Conservation (phyloP, 1,284 basidiomycete genomes). For the Fereydounia khargensis region DNA sequence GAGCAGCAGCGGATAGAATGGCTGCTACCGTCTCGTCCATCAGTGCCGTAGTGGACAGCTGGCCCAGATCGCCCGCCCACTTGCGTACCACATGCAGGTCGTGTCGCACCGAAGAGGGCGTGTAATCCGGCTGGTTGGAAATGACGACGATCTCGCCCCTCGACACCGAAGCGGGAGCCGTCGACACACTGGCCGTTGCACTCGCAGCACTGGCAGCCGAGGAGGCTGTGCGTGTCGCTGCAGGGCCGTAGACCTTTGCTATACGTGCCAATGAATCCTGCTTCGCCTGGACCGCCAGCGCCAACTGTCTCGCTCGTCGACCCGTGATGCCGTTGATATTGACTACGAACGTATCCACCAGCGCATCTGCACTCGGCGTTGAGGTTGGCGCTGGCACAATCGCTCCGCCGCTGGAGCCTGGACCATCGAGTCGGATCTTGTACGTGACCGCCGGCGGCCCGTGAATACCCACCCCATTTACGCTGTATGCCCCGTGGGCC, state of each 20-base stretch:
- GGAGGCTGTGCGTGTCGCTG: not conserved
- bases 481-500: not conserved
- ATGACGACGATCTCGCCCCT: not conserved
- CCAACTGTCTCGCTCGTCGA: slow-evolving; percentile 20
- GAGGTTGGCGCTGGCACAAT: not conserved
- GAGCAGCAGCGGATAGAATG: slow-evolving; percentile 42
- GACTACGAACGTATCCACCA: slow-evolving; percentile 13
- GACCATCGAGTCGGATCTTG: not conserved
- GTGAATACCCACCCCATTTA: not conserved
- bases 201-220: not conserved
- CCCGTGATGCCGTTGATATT: slow-evolving; percentile 14
- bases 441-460: not conserved
- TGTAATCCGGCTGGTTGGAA: slow-evolving; percentile 41
- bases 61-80: slow-evolving; percentile 44
- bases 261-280: no score
- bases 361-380: slow-evolving; percentile 3
- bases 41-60: slow-evolving; percentile 25
- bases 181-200: not conserved
- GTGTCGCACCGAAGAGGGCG: slow-evolving; percentile 28
- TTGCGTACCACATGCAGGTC: slow-evolving; percentile 48
- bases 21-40: slow-evolving; percentile 50
- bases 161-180: not conserved
- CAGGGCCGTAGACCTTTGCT: slow-evolving; percentile 2
- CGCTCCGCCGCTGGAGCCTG: not conserved
- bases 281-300: slow-evolving; percentile 11